A percentile compares a stretch with the other conserved stretches of the same genome.
These are phyloP conservation scores for Geoglossum glabrum DNA, from an alignment of 495 filamentous ascomycete genomes.

Conservation along the genomic window DNA sequence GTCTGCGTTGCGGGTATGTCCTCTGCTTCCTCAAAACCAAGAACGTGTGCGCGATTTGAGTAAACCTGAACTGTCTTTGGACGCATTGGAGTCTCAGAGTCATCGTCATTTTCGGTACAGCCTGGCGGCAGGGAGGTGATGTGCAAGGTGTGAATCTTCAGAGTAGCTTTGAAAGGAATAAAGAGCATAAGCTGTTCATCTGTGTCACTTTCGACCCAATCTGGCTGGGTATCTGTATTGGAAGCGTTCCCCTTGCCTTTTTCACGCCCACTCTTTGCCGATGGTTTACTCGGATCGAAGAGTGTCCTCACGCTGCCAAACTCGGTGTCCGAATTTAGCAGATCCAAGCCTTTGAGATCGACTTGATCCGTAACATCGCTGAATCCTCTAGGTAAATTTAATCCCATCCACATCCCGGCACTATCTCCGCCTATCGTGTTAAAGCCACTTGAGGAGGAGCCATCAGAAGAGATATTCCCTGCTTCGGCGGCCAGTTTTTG, in stretches of 20 bases:
- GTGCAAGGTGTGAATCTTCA: constrained; percentile 82
- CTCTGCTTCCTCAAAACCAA: constrained; percentile 91
- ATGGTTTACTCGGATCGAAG: constrained; percentile 49
- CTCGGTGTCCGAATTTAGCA: constrained; percentile 64
- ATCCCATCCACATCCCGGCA: constrained; percentile 45
- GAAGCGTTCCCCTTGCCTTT: constrained; percentile 30
- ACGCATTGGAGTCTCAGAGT: constrained; percentile 51
- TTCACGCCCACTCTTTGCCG: constrained; percentile 16
- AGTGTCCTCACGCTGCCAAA: constrained; percentile 48
- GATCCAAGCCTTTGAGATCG: constrained; percentile 59
- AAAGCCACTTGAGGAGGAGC: constrained; percentile 11
- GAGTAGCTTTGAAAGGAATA: constrained; percentile 67
- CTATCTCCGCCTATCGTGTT: constrained; percentile 10
- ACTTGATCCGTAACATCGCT: constrained; percentile 63
- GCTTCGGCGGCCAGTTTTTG: constrained; percentile 54
- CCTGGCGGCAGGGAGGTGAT: constrained; percentile 60
- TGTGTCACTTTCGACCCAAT: constrained; percentile 98
- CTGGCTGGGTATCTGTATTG: constrained; percentile 26
- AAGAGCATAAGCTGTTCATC: constrained; percentile 95
- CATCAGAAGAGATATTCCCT: constrained; percentile 27
- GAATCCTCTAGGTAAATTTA: constrained; percentile 59
- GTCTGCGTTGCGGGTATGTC: constrained; percentile 60
- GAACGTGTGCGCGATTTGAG: constrained; percentile 65
- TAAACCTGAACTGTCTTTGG: constrained; percentile 74
- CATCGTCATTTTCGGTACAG: constrained; percentile 25